phyloP scores from a whole-genome alignment of 1,284 basidiomycete genomes.

The Apiotrichum siamense region DNA sequence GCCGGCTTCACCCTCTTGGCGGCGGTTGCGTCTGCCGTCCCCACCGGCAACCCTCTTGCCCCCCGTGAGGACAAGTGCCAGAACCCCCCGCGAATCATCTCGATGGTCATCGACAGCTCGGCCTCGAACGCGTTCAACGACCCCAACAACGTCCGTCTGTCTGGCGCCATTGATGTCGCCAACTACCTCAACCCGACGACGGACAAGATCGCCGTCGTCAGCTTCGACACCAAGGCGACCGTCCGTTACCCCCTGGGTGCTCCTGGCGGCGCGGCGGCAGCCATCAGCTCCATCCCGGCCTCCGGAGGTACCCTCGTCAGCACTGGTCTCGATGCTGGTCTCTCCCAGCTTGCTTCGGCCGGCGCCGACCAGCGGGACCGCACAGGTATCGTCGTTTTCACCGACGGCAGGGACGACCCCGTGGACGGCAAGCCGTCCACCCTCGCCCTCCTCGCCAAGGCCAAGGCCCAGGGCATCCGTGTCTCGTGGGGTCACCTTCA shows the following conservation, averaged over 20 bases:
- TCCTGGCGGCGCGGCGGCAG: not conserved
- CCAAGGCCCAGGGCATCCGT: slow-evolving; percentile 1
- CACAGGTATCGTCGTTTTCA: no score
- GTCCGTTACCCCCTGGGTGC: slow-evolving; percentile 2
- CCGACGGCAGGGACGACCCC: not conserved
- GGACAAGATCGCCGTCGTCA: slow-evolving; percentile 3
- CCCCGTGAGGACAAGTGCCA: not conserved
- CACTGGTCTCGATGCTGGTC: not conserved
- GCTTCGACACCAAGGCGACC: not conserved
- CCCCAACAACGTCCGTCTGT: slow-evolving; percentile 4
- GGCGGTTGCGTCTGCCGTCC: not conserved
- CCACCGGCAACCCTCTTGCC: not conserved
- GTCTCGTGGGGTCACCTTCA: slow-evolving; percentile 3
- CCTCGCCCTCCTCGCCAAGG: not conserved
- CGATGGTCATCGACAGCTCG: slow-evolving; percentile 6
- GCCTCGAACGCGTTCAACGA: slow-evolving; percentile 4
- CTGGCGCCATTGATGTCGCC: slow-evolving; percentile 1
- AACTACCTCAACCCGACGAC: not conserved
- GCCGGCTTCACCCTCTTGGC: slow-evolving; percentile 2
- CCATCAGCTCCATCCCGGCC: not conserved
- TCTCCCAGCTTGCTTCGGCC: not conserved
- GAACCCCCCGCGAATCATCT: slow-evolving; percentile 1
- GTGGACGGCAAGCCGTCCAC: not conserved
- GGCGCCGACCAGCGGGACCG: no score
- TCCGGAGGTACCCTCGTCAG: slow-evolving; percentile 1